Percentiles rank a stretch among this genome's conserved stretches.
Evolutionary conservation across 1,139 yeast species (phyloP).

Genomic region (Suhomyces panamericanus): DNA sequence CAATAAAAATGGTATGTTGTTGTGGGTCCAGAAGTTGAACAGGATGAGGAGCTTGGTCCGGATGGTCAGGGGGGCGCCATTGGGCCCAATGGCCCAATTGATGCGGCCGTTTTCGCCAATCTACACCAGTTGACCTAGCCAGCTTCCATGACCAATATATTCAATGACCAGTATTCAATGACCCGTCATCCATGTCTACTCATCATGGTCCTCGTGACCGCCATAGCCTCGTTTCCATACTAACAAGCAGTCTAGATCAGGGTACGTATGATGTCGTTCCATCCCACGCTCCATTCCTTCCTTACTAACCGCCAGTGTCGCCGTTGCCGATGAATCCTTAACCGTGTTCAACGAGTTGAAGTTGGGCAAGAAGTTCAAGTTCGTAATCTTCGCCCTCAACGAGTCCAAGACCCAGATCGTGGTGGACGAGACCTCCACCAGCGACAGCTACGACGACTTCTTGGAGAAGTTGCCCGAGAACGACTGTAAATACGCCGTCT

Average conservation of each 20-base stretch:
- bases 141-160: neutral
- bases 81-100: slow-evolving; percentile 1
- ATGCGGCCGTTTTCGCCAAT: neutral
- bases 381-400: slow-evolving; percentile 75
- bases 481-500: slow-evolving; percentile 94
- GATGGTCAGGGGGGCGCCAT: neutral
- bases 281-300: neutral
- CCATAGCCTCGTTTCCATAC: too few relatives aligned
- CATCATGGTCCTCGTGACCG: too few relatives aligned
- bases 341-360: slow-evolving; percentile 93
- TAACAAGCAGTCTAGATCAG: slow-evolving; percentile 59
- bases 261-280: slow-evolving; percentile 42
- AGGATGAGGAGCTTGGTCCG: neutral
- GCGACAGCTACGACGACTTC: slow-evolving; percentile 76
- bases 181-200: too few relatives aligned
- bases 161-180: too few relatives aligned
- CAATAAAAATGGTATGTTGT: slow-evolving; percentile 11
- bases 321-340: slow-evolving; percentile 93
- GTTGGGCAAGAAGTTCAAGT: slow-evolving; percentile 89
- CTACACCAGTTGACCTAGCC: neutral
- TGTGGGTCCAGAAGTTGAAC: neutral
- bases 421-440: slow-evolving; percentile 80
- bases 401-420: slow-evolving; percentile 86
- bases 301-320: slow-evolving; percentile 60
- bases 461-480: slow-evolving; percentile 88